Percentiles rank a stretch among this genome's conserved stretches.
Conservation (phyloP, 2,329 filamentous ascomycete species). For the Cladosporium sp. region DNA sequence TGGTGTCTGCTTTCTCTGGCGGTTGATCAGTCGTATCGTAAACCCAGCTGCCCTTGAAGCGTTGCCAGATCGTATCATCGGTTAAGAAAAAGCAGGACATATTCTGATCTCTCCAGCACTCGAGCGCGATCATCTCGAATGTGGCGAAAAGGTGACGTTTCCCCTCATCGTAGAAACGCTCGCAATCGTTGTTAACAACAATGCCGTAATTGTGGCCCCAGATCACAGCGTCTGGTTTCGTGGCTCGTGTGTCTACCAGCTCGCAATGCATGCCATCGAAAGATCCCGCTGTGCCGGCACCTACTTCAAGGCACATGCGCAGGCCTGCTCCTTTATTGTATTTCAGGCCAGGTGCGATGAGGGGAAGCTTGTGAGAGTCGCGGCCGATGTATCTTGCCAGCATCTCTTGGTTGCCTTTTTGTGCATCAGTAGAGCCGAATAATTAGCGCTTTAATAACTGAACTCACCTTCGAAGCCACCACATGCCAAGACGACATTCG, state of each 20-base stretch:
- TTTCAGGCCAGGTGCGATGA: constrained; percentile 38
- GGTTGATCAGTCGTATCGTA: constrained; percentile 40
- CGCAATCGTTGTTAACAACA: constrained; percentile 37
- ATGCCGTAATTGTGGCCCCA: constrained; percentile 43
- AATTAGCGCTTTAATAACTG: no score
- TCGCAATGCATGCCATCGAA: constrained; percentile 42
- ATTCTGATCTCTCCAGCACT: constrained; percentile 39
- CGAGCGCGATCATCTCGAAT: constrained; percentile 40
- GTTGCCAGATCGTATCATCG: constrained; percentile 38
- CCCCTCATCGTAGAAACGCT: constrained; percentile 90
- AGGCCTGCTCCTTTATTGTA: constrained; percentile 38
- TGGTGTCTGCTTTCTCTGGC: constrained; percentile 37
- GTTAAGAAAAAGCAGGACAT: constrained; percentile 40
- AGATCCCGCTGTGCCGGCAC: constrained; percentile 37
- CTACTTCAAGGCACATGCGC: constrained; percentile 39
- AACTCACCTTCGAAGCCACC: constrained; percentile 34
- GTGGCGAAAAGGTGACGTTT: constrained; percentile 60
- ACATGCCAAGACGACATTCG: constrained; percentile 37
- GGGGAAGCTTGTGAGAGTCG: constrained; percentile 36
- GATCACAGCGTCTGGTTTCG: constrained; percentile 38
- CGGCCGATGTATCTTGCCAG: constrained; percentile 36
- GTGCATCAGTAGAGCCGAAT: no score
- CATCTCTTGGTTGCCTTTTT: constrained; percentile 37
- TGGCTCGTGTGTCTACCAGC: constrained; percentile 38
- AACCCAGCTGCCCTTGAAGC: constrained; percentile 40